These are phyloP conservation scores for Colletotrichum australisinense DNA, from an alignment of 2,329 filamentous ascomycete species.

Conservation along the genomic window DNA sequence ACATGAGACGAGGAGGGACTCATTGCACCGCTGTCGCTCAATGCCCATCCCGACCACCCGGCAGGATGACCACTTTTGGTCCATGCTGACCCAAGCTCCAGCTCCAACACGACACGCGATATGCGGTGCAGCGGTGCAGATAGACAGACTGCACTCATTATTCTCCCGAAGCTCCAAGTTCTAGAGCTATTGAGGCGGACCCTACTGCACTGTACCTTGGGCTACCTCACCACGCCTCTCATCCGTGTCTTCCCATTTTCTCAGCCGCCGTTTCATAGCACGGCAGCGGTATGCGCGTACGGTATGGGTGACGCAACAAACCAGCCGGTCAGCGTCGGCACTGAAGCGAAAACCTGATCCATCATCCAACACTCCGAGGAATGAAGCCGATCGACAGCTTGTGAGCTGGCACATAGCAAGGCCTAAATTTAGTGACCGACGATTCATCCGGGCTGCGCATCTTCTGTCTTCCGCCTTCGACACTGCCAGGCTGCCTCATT, in stretches of 20 bases:
- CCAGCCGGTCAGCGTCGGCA: constrained; percentile 33
- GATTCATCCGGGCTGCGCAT: constrained; percentile 9
- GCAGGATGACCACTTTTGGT: constrained; percentile 4
- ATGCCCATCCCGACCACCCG: constrained; percentile 24
- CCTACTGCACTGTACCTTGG: constrained; percentile 1
- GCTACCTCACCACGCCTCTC: constrained; percentile 9
- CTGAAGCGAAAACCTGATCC: constrained; percentile 29
- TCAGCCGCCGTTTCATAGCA: constrained; percentile 18
- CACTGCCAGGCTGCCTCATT: constrained; percentile 5
- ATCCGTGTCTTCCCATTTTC: not conserved
- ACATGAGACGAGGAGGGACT: constrained; percentile 32
- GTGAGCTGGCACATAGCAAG: constrained; percentile 32
- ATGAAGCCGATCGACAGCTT: constrained; percentile 33
- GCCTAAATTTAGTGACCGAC: constrained; percentile 32
- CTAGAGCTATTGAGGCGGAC: constrained; percentile 8
- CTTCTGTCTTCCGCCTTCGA: constrained; percentile 12
- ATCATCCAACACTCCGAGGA: constrained; percentile 18
- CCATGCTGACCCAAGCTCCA: constrained; percentile 24
- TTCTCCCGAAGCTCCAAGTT: not conserved
- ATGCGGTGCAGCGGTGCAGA: not conserved
- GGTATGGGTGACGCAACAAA: constrained; percentile 31
- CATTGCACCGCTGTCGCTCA: constrained; percentile 20
- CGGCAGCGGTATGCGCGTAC: constrained; percentile 14
- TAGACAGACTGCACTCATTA: no score
- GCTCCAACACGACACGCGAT: constrained; percentile 12